Evolutionary conservation across 345 rosid genomes (phyloP).

Genomic region (Cardamine resedifolia): DNA sequence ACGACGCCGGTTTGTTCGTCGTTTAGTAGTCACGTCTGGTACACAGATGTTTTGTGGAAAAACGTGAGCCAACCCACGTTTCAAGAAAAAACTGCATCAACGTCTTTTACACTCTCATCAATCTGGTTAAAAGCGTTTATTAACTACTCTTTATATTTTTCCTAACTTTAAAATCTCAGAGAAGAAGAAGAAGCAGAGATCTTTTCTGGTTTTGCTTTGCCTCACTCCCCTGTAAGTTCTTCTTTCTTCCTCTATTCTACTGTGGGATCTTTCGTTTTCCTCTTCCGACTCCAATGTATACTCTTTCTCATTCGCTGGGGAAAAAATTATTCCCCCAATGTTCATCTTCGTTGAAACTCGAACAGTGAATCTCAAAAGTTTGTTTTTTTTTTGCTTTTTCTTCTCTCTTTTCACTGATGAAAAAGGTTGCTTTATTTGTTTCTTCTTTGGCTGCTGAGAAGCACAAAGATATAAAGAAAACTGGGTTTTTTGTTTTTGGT

Average conservation of each 20-base stretch:
- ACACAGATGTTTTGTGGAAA: constrained; percentile 36
- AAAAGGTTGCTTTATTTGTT: constrained; percentile 11
- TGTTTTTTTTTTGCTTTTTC: neutral
- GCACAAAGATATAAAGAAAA: neutral
- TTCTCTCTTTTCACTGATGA: constrained; percentile 2
- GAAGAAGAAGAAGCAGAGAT: constrained; percentile 2
- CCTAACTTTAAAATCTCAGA: neutral
- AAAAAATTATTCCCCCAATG: neutral
- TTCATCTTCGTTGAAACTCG: constrained; percentile 1
- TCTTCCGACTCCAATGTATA: neutral
- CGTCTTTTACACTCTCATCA: constrained; percentile 5
- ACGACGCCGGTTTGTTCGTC: constrained; percentile 32
- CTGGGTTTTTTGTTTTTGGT: neutral
- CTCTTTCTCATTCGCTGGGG: neutral
- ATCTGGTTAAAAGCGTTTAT: constrained; percentile 33
- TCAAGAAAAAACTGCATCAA: constrained; percentile 21
- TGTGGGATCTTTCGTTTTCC: constrained; percentile 13
- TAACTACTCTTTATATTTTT: constrained; percentile 20
- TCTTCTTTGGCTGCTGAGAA: constrained; percentile 23
- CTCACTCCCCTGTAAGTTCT: constrained; percentile 19
- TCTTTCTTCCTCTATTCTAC: constrained; percentile 10
- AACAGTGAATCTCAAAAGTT: constrained; percentile 24
- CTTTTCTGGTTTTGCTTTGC: constrained; percentile 5
- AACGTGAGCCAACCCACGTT: constrained; percentile 43
- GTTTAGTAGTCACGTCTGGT: neutral